Base-by-base conservation (phyloP, 169 alveolate species). In the Plasmodium reichenowi region DNA sequence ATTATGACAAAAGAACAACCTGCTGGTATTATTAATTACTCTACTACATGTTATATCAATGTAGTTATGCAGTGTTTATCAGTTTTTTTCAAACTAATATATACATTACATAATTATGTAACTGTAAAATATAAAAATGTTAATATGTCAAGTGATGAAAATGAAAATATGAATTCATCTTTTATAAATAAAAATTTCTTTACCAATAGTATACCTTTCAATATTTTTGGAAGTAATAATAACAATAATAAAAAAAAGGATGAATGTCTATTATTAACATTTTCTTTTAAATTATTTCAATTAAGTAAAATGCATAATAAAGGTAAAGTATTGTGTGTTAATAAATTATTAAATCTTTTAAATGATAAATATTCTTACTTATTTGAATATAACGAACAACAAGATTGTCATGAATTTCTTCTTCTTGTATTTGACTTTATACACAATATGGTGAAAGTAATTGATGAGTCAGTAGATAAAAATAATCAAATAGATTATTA, bases 341-440 rank as follows among this genome's bases (percentile, higher is more conserved):
- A 45, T 76, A 76, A 66, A 58, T 64, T 76, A 24, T 70, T 76
- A 76, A 76, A 58, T 76, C 66, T 76, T 20, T 56, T 76, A 50
- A 76, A 76, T 64, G 78, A 76, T 47, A 76, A 76, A 76, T 76
- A 76, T 64, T 45, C 89, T 0, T 76, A 76, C 59, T 45, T 76
- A 66, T 76, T 76, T 64, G 89, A 76, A 76, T 76, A 66, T 64
- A 62, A 76, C 52, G 89, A 76, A 64, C 89, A 76, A 29, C 89
- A 76, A 64, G 89, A 76, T 76, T 76, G 89, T 56, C 89, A 76
- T 76, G 89, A 76, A 26, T 76, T 76, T 66, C 89, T 76, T 76
- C 62, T 76, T 7, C 59, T 76, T 24, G 22, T 76, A 15, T 76
- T 76, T 64, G 89, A 76, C 17, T 76, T 63, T 64, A 76, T 76